A percentile compares a stretch with the other conserved stretches of the same genome.
These are phyloP conservation scores for Kwoniella mangroviensis DNA, from an alignment of 768 basidiomycete species.

Conservation along the genomic window DNA sequence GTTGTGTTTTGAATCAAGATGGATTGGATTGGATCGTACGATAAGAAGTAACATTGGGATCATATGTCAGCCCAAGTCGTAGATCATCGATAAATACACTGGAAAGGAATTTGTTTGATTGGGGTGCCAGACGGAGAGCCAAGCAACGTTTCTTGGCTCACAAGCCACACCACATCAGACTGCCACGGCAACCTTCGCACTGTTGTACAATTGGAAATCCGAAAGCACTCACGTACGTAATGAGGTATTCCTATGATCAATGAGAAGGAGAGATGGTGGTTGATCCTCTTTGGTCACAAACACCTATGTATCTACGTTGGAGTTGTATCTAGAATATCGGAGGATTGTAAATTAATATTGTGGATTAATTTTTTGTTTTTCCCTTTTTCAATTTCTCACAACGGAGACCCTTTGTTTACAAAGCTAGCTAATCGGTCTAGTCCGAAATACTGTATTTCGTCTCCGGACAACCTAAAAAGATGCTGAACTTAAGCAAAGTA, in stretches of 20 bases:
- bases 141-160: constrained; percentile 10
- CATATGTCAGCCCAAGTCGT: not conserved
- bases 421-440: not conserved
- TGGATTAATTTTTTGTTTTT: not conserved
- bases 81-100: not conserved
- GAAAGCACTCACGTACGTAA: not conserved
- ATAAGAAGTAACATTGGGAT: not conserved
- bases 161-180: constrained; percentile 9
- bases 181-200: not conserved
- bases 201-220: not conserved
- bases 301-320: too few relatives aligned
- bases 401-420: not conserved
- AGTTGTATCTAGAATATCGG: too few relatives aligned
- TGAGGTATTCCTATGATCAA: too few relatives aligned
- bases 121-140: constrained; percentile 1
- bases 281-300: too few relatives aligned
- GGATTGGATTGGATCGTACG: not conserved
- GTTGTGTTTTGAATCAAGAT: not conserved
- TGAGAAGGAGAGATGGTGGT: too few relatives aligned
- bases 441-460: not conserved
- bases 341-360: not conserved
- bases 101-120: not conserved
- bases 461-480: too few relatives aligned
- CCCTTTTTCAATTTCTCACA: not conserved
- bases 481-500: not conserved